Base-by-base conservation (phyloP, 495 filamentous ascomycete species). In the Geoglossum glabrum region DNA sequence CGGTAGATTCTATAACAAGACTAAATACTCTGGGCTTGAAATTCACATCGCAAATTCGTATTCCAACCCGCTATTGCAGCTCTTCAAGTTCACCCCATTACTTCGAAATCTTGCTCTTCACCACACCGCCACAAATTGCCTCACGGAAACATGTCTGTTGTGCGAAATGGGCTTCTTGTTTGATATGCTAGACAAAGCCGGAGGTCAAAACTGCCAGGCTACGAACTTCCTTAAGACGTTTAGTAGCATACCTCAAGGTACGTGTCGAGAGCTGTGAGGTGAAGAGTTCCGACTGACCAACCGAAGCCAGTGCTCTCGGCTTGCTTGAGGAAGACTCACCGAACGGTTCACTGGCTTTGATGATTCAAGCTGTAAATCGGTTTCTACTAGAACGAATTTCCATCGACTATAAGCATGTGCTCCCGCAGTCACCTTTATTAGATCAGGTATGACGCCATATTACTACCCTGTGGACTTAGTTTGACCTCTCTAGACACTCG, bases 11-110 rank as follows among this genome's bases (percentile, higher is more conserved):
- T 99, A 87, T 72, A 99, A 99, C 68, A 84, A 86, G 60, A 96
- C 92, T 0, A 71, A 64, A 47, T 95, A 86, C 66, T 94, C 93
- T 21, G 92, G 92, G 0, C 70, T 99, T 1, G 90, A 97, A 68
- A 99, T 87, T 34, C 89, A 99, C 68, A 95, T 96, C 54, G 75
- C 87, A 21, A 97, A 99, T 64, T 95, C 87, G 13, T 97, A 96
- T 64, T 85, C 90, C 51, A 99, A 99, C 61, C 79, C 93, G 1
- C 77, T 99, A 23, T 74, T 99, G 26, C 92, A 99, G 67, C 74
- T 97, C 21, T 81, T 90, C 71, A 85, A 87, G 58, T 96, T 90
- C 64, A 93, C 86, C 15, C 90, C 90, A 1, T 68, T 92, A 15
- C 71, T 95, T 55, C 81, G 92, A 43, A 99, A 99, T 64, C 69